Conservation (phyloP, 352 stramenopile species). For the Globisporangium abappressorium region DNA sequence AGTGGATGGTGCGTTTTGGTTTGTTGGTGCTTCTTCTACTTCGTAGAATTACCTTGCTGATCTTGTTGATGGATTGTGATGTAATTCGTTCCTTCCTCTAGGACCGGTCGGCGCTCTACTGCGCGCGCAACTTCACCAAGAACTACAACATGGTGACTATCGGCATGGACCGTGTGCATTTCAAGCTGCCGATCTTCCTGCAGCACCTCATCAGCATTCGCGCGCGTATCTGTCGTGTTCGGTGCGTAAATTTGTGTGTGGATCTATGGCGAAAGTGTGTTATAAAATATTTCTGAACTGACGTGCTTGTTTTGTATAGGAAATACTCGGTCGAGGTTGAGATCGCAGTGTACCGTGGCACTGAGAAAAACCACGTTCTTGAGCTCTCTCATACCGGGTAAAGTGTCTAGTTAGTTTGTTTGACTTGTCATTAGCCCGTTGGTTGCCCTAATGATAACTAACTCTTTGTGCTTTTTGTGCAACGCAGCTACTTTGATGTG, state of each 20-base stretch:
- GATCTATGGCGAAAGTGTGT: background rate
- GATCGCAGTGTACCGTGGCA: slow-evolving; percentile 31
- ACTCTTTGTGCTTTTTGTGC: background rate
- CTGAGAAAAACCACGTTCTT: slow-evolving; percentile 16
- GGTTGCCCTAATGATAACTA: background rate
- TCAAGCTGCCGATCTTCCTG: slow-evolving; percentile 61
- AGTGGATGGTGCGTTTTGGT: slow-evolving; percentile 34
- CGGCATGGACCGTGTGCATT: slow-evolving; percentile 71
- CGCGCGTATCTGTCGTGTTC: slow-evolving; percentile 58
- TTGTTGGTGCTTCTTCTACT: background rate
- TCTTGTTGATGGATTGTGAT: background rate
- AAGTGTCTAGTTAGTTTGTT: background rate
- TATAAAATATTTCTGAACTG: background rate
- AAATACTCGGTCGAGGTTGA: slow-evolving; percentile 40
- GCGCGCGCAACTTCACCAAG: slow-evolving; percentile 67
- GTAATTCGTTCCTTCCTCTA: slow-evolving; percentile 10
- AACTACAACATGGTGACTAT: slow-evolving; percentile 77
- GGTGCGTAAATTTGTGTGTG: slow-evolving; percentile 27
- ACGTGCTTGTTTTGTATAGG: slow-evolving; percentile 14
- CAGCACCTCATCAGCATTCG: slow-evolving; percentile 60
- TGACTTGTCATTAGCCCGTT: background rate
- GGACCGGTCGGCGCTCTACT: slow-evolving; percentile 66
- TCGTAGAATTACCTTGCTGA: background rate
- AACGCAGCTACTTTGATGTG: slow-evolving; percentile 37
- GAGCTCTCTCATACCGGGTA: slow-evolving; percentile 34